phyloP scores from a whole-genome alignment of 192 early-diverging fungal species.

The Physocladia obscura region DNA sequence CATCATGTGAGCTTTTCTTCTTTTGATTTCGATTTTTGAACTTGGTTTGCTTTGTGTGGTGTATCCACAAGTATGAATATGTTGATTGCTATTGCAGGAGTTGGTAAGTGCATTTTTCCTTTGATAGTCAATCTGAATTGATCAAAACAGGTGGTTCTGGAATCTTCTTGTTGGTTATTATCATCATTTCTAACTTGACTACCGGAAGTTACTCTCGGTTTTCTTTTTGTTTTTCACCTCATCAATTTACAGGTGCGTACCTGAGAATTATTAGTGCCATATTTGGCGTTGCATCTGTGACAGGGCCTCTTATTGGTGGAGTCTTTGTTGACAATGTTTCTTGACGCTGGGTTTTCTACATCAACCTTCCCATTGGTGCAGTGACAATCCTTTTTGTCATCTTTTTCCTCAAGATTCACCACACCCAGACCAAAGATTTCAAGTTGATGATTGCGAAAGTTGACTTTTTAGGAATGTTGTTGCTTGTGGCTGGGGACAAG shows the following conservation, averaged over 20 bases:
- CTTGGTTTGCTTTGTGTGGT: slow-evolving; percentile 79
- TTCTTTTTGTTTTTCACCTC: neutral
- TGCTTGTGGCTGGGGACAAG: slow-evolving; percentile 30
- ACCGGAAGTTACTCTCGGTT: neutral
- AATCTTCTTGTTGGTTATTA: slow-evolving; percentile 73
- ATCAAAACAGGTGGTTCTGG: slow-evolving; percentile 82
- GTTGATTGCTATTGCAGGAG: slow-evolving; percentile 77
- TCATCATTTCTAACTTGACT: slow-evolving; percentile 82
- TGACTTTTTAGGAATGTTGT: slow-evolving; percentile 46
- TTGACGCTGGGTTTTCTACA: slow-evolving; percentile 63
- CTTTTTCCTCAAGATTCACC: slow-evolving; percentile 52
- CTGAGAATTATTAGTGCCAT: slow-evolving; percentile 71
- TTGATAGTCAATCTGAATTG: neutral
- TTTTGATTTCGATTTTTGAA: slow-evolving; percentile 72
- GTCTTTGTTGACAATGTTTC: slow-evolving; percentile 65
- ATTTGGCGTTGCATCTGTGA: slow-evolving; percentile 71
- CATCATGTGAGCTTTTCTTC: slow-evolving; percentile 60
- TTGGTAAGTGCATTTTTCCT: slow-evolving; percentile 29
- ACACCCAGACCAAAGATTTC: slow-evolving; percentile 51
- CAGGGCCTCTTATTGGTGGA: slow-evolving; percentile 86
- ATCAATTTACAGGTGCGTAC: slow-evolving; percentile 49
- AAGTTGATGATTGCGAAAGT: slow-evolving; percentile 73
- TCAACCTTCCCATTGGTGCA: slow-evolving; percentile 78
- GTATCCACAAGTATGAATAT: slow-evolving; percentile 53
- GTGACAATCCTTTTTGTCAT: slow-evolving; percentile 56